Evolutionary conservation across 2,329 filamentous ascomycete genomes (phyloP).

Genomic region (Nemania diffusa): DNA sequence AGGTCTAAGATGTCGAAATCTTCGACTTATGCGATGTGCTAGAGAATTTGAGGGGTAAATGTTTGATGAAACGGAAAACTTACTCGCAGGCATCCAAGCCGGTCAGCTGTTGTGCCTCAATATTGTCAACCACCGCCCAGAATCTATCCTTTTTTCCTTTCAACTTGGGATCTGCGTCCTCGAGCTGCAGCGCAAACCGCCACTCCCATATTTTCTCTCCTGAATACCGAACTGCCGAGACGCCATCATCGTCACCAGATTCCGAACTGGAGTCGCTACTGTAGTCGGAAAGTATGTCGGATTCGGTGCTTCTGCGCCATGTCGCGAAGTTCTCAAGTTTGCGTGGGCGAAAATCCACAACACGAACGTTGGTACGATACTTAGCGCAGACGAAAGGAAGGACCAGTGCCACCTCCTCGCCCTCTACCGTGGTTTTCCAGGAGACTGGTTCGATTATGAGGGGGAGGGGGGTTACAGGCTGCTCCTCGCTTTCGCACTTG

Average conservation of each 20-base stretch:
- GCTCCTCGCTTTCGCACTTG: slow-evolving; percentile 57
- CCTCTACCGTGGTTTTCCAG: slow-evolving; percentile 58
- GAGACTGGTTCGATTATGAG: slow-evolving; percentile 54
- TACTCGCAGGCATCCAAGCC: slow-evolving; percentile 60
- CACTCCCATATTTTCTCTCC: slow-evolving; percentile 74
- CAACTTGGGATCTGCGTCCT: slow-evolving; percentile 66
- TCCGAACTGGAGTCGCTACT: slow-evolving; percentile 50
- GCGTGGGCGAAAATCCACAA: slow-evolving; percentile 82
- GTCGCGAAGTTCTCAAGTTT: slow-evolving; percentile 76
- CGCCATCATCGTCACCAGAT: slow-evolving; percentile 46
- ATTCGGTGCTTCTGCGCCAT: slow-evolving; percentile 58
- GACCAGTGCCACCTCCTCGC: slow-evolving; percentile 49
- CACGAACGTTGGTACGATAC: slow-evolving; percentile 76
- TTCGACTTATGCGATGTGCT: background rate
- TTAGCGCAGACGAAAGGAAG: slow-evolving; percentile 80
- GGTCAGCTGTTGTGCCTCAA: slow-evolving; percentile 60
- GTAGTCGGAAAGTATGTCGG: slow-evolving; percentile 60
- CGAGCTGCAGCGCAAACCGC: slow-evolving; percentile 82
- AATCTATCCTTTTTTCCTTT: slow-evolving; percentile 59
- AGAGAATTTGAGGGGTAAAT: background rate
- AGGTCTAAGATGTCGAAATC: background rate
- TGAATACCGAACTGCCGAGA: slow-evolving; percentile 42
- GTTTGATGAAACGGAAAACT: slow-evolving; percentile 19
- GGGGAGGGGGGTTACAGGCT: slow-evolving; percentile 50
- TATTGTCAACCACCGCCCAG: slow-evolving; percentile 75